Evolutionary conservation across 2,329 filamentous ascomycete genomes (phyloP), one percentile per base, ranked within the genome.

Genomic region (Pseudogymnoascus verrucosus): DNA sequence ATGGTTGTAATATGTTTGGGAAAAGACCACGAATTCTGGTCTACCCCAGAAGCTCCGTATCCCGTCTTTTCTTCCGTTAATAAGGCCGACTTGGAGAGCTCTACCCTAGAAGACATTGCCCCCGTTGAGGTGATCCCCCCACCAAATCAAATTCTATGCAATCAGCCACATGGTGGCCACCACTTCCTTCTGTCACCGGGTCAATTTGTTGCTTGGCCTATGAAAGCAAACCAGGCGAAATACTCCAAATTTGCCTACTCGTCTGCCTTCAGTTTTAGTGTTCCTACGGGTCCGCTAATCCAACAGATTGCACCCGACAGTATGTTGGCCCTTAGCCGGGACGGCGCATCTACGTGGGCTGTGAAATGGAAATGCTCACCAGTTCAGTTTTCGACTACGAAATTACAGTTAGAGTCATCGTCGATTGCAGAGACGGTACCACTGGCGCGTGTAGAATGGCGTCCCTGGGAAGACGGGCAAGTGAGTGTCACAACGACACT

Each of bases 141-240:
- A 2, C 76, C 80, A 0, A 71, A 76, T 65, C 80, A 83, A 14
- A 79, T 82, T 1, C 16, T 81, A 0, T 80, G 78, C 70, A 77
- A 77, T 60, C 34, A 39, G 8, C 23, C 23, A 5, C 37, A 63
- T 10, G 47, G 47, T 31, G 26, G 47, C 26, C 71, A 73, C 60
- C 70, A 71, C 34, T 73, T 72, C 63, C 65, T 70, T 6, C 66
- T 72, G 4, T 72, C 71, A 5, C 63, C 67, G 1, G 70, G 68
- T 1, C 71, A 73, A 36, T 69, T 69, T 63, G 65, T 64, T n/a
- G 64, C 28, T 19, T 68, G 65, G 63, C 63, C 65, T 23, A 66
- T 67, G 14, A 68, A 71, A 65, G 66, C 68, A 4, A 65, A 64
- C 7, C 67, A 71, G 51, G 69, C 72, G 0, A 73, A 73, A 59